Conservation (phyloP, 2,329 filamentous ascomycete species). For the Phyllosticta citriasiana region DNA sequence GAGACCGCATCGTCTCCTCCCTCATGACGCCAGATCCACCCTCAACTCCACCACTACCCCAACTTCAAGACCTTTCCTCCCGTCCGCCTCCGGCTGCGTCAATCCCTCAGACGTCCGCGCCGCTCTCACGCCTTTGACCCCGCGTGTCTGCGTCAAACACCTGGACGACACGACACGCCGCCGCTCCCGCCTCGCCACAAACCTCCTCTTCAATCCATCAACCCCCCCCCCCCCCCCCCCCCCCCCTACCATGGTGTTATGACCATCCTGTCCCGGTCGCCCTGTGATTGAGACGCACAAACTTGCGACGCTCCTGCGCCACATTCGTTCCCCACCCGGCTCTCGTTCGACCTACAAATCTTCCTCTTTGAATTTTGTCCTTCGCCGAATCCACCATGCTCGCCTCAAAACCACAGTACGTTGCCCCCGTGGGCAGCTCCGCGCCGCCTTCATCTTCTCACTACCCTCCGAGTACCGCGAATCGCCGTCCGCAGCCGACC, state of each 20-base stretch:
- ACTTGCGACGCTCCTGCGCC: background rate
- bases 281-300: background rate
- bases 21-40: background rate
- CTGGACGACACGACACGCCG: background rate
- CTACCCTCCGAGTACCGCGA: slow-evolving; percentile 24
- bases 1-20: background rate
- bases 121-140: background rate
- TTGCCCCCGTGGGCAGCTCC: slow-evolving; percentile 36
- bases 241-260: background rate
- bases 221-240: too few relatives aligned
- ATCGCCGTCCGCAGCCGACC: slow-evolving; percentile 26
- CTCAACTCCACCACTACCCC: too few relatives aligned
- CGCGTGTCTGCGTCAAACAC: background rate
- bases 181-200: too few relatives aligned
- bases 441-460: slow-evolving; percentile 23
- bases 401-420: slow-evolving; percentile 63
- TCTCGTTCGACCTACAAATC: background rate
- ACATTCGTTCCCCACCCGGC: background rate
- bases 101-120: background rate
- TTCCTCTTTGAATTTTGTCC: background rate
- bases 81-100: background rate
- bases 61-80: background rate
- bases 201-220: background rate
- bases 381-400: slow-evolving; percentile 50
- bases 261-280: background rate